These are phyloP conservation scores for Mrakia blollopis DNA, from an alignment of 768 basidiomycete species.

Conservation along the genomic window DNA sequence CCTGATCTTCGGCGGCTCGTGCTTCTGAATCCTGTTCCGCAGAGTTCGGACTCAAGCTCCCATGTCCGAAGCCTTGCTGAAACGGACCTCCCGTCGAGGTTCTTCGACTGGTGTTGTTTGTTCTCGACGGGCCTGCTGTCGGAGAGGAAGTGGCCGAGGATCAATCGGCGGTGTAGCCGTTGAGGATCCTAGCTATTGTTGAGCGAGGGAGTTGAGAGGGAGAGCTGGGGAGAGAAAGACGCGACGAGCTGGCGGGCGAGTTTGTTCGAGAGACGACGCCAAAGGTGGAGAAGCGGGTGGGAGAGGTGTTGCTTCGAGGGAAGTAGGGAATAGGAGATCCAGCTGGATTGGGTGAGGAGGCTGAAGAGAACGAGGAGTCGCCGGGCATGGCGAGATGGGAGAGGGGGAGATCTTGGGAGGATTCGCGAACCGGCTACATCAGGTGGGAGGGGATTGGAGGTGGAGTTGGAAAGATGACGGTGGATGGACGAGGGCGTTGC, in stretches of 20 bases:
- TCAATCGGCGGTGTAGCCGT: conserved; percentile 34
- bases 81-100: conserved; percentile 46
- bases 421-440: conserved; percentile 46
- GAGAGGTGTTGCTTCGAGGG: neutral
- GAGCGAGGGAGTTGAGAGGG: conserved; percentile 25
- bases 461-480: conserved; percentile 36
- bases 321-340: neutral
- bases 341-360: neutral
- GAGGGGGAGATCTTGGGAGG: conserved; percentile 50
- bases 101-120: conserved; percentile 46
- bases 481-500: conserved; percentile 39
- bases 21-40: conserved; percentile 81
- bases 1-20: neutral
- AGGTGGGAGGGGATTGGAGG: conserved; percentile 37
- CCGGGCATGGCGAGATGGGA: conserved; percentile 22
- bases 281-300: neutral
- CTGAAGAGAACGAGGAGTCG: neutral
- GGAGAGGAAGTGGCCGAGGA: conserved; percentile 57
- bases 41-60: conserved; percentile 73
- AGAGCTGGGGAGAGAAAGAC: neutral
- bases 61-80: conserved; percentile 91
- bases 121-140: conserved; percentile 54
- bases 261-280: neutral
- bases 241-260: conserved; percentile 1
- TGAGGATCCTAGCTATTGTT: conserved; percentile 48